Percentiles rank a stretch among this genome's conserved stretches.
Conservation (phyloP, 768 basidiomycete species). For the Xerocomus spinulosus region DNA sequence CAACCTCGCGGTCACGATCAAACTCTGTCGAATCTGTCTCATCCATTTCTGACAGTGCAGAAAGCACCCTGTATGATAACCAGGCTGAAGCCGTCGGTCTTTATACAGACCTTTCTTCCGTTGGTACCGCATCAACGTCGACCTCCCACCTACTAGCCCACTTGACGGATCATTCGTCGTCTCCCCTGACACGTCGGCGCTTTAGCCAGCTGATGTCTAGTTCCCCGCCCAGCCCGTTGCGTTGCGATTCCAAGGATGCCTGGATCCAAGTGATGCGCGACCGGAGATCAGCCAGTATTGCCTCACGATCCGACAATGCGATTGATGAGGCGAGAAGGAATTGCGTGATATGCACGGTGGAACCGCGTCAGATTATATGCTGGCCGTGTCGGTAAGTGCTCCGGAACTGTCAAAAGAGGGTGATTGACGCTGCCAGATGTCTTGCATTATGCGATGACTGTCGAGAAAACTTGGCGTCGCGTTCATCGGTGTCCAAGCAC, state of each 20-base stretch:
- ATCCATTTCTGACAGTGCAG: constrained; percentile 27
- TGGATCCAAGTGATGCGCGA: constrained; percentile 30
- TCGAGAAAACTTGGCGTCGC: constrained; percentile 48
- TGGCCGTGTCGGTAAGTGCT: constrained; percentile 74
- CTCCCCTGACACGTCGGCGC: constrained; percentile 45
- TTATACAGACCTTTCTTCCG: constrained; percentile 50
- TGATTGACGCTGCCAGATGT: constrained; percentile 32
- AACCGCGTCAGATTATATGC: constrained; percentile 67
- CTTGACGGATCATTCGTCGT: constrained; percentile 40
- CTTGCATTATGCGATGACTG: constrained; percentile 52
- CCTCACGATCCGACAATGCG: constrained; percentile 24
- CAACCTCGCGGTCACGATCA: constrained; percentile 19
- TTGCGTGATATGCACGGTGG: constrained; percentile 73
- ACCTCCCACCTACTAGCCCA: constrained; percentile 53
- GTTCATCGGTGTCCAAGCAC: constrained; percentile 45
- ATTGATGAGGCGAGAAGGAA: constrained; percentile 30
- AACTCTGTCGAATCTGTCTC: constrained; percentile 18
- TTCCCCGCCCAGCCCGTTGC: constrained; percentile 6
- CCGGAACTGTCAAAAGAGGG: background rate
- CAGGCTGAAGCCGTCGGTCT: constrained; percentile 43
- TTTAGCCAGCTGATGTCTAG: constrained; percentile 38
- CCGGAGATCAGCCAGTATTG: constrained; percentile 16
- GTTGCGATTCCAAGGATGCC: constrained; percentile 17
- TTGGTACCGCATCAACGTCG: constrained; percentile 29
- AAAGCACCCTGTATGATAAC: constrained; percentile 27